Conservation (phyloP, 441 rosid species). For the Gossypium laxum region DNA sequence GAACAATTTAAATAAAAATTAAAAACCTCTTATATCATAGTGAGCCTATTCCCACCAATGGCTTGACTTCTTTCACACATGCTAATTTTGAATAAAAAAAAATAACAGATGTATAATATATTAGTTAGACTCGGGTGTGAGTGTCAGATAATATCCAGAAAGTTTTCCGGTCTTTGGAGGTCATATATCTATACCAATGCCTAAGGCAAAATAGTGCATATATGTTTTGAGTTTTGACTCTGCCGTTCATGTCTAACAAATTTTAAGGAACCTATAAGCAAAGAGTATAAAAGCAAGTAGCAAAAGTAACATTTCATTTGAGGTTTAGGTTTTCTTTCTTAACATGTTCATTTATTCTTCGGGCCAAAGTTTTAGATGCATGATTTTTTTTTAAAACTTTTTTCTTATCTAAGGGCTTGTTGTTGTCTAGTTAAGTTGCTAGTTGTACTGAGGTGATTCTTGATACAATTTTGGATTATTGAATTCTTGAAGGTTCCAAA, state of each 20-base stretch:
- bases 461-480: not conserved
- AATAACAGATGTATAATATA: not conserved
- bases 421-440: not conserved
- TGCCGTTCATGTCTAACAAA: not conserved
- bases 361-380: not conserved
- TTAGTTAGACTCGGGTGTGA: not conserved
- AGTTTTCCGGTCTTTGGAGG: not conserved
- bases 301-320: not conserved
- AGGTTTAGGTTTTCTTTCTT: not conserved
- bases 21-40: not conserved
- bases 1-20: not conserved
- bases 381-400: not conserved
- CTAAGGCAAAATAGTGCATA: not conserved
- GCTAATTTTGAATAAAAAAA: not conserved
- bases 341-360: not conserved
- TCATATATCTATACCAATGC: not conserved
- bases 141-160: not conserved
- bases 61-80: not conserved
- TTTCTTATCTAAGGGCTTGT: not conserved
- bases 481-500: slow-evolving; percentile 32
- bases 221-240: not conserved
- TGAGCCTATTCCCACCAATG: not conserved
- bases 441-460: not conserved
- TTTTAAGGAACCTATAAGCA: not conserved
- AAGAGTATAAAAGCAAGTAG: not conserved